Percentiles rank a stretch among this genome's conserved stretches.
Evolutionary conservation across 345 rosid genomes (phyloP).

Genomic region (Erucastrum elatum): DNA sequence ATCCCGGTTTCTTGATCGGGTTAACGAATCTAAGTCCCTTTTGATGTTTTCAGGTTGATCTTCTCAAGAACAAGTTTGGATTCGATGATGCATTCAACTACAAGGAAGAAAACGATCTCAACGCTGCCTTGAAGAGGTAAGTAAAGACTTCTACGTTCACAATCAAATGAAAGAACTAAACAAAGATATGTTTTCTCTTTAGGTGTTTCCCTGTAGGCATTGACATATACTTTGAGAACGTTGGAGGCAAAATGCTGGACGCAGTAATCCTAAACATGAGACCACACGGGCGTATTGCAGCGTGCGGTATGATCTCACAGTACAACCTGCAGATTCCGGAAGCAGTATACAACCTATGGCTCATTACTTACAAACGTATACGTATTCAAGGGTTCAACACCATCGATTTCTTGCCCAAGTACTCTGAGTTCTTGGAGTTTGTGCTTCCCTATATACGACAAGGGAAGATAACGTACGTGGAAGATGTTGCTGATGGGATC

Average conservation of each 20-base stretch:
- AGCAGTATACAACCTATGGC: slow-evolving; percentile 28
- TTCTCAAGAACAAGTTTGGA: slow-evolving; percentile 55
- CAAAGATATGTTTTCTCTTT: background rate
- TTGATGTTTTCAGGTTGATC: slow-evolving; percentile 23
- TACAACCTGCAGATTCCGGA: slow-evolving; percentile 48
- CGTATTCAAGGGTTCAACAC: slow-evolving; percentile 42
- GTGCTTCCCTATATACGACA: slow-evolving; percentile 43
- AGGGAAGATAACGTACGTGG: slow-evolving; percentile 54
- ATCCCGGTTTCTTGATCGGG: background rate
- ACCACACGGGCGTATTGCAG: slow-evolving; percentile 49
- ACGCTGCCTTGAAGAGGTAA: slow-evolving; percentile 51
- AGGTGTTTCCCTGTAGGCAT: slow-evolving; percentile 47
- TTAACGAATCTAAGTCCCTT: background rate
- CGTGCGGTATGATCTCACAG: slow-evolving; percentile 60
- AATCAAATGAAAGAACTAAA: background rate
- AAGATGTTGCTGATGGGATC: slow-evolving; percentile 57
- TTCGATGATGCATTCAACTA: slow-evolving; percentile 70
- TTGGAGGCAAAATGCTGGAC: slow-evolving; percentile 56
- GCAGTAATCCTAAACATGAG: slow-evolving; percentile 58
- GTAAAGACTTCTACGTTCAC: background rate
- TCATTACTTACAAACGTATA: slow-evolving; percentile 33
- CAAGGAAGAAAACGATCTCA: slow-evolving; percentile 49
- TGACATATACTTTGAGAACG: slow-evolving; percentile 45
- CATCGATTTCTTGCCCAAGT: slow-evolving; percentile 47
- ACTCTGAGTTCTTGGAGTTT: slow-evolving; percentile 44